Evolutionary conservation across 2,329 filamentous ascomycete species (phyloP).

Genomic region (Cladosporium sp.): DNA sequence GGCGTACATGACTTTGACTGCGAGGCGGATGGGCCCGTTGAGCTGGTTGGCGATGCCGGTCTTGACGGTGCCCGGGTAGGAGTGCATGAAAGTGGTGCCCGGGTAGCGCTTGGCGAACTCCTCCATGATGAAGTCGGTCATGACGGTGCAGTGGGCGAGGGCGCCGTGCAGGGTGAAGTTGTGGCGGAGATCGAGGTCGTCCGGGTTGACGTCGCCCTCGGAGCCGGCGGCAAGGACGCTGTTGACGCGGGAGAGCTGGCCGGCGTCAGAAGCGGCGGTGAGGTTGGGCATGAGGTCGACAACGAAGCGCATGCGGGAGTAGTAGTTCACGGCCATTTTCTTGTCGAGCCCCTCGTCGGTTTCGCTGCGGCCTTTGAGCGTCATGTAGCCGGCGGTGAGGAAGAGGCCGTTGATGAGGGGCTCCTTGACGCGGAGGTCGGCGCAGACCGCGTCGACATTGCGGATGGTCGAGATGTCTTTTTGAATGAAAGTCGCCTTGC

Average conservation of each 20-base stretch:
- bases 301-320: slow-evolving; percentile 53
- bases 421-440: slow-evolving; percentile 46
- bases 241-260: slow-evolving; percentile 47
- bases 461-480: slow-evolving; percentile 36
- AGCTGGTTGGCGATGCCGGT: slow-evolving; percentile 38
- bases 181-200: slow-evolving; percentile 42
- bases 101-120: slow-evolving; percentile 43
- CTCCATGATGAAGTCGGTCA: slow-evolving; percentile 48
- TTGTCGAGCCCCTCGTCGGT: slow-evolving; percentile 53
- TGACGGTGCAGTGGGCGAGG: slow-evolving; percentile 40
- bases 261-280: slow-evolving; percentile 32
- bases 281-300: slow-evolving; percentile 53
- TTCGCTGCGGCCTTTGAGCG: slow-evolving; percentile 40
- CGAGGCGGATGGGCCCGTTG: slow-evolving; percentile 27
- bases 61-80: slow-evolving; percentile 43
- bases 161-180: slow-evolving; percentile 32
- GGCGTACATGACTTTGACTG: slow-evolving; percentile 30
- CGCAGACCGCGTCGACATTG: slow-evolving; percentile 39
- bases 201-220: slow-evolving; percentile 44
- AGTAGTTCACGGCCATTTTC: slow-evolving; percentile 48
- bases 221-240: slow-evolving; percentile 49
- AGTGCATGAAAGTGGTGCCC: slow-evolving; percentile 44
- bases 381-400: slow-evolving; percentile 46
- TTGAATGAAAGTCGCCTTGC: slow-evolving; percentile 36
- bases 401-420: slow-evolving; percentile 50